A percentile compares a stretch with the other conserved stretches of the same genome.
phyloP scores from a whole-genome alignment of 768 basidiomycete genomes.

The Exsudoporus frostii region DNA sequence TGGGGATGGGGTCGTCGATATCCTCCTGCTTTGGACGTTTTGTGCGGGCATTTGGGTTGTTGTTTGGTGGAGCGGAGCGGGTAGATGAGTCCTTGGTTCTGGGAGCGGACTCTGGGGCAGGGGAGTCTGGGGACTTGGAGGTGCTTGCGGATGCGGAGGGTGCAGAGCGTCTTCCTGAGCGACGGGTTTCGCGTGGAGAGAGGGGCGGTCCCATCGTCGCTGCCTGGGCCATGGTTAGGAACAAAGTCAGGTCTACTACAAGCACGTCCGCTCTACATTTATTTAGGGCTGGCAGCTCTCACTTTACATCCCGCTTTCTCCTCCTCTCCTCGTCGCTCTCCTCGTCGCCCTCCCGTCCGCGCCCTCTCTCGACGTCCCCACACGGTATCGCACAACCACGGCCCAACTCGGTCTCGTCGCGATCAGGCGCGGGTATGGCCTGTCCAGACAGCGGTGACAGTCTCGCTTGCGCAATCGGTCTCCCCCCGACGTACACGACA shows the following conservation, averaged over 20 bases:
- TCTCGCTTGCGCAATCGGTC: conserved; percentile 3
- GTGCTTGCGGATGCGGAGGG: conserved; percentile 64
- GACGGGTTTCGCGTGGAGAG: conserved; percentile 73
- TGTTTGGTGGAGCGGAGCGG: conserved; percentile 39
- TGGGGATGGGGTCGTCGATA: conserved; percentile 51
- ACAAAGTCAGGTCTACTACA: conserved; percentile 7
- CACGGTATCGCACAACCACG: not conserved
- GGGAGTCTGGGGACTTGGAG: conserved; percentile 74
- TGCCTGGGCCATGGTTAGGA: conserved; percentile 54
- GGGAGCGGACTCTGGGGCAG: conserved; percentile 45
- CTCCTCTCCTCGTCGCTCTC: not conserved
- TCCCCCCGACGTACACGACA: not conserved
- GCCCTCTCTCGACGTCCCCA: not conserved
- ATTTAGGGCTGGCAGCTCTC: conserved; percentile 36
- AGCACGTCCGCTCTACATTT: conserved; percentile 20
- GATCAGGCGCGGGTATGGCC: conserved; percentile 14
- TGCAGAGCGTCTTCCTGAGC: conserved; percentile 71
- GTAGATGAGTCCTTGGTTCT: conserved; percentile 41
- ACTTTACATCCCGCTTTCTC: conserved; percentile 7
- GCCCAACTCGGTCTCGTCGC: conserved; percentile 6
- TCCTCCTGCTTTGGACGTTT: conserved; percentile 77
- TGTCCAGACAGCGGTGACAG: not conserved
- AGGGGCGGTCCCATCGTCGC: conserved; percentile 74
- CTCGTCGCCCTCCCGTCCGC: not conserved
- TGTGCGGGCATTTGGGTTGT: conserved; percentile 39